Percentiles rank a stretch among this genome's conserved stretches.
Evolutionary conservation across 345 rosid species (phyloP).

Genomic region (Turnera subulata): DNA sequence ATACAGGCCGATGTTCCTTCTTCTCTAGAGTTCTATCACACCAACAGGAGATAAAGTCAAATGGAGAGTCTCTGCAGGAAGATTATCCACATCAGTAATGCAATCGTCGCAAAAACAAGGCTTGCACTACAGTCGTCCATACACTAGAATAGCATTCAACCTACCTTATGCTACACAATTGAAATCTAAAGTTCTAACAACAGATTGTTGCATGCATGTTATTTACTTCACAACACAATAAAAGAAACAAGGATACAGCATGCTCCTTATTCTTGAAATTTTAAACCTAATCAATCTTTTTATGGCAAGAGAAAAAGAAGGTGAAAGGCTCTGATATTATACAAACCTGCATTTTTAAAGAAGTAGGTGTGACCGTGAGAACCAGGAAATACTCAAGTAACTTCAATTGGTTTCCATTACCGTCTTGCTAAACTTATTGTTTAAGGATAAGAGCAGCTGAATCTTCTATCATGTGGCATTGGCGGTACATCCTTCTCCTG

Average conservation of each 20-base stretch:
- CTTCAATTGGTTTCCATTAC: slow-evolving; percentile 11
- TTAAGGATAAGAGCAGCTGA: slow-evolving; percentile 4
- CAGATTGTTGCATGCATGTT: background rate
- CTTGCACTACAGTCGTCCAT: background rate
- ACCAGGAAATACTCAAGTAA: slow-evolving; percentile 14
- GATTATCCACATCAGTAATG: background rate
- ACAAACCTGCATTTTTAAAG: slow-evolving; percentile 31
- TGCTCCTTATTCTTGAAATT: no score
- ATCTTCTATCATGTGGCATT: slow-evolving; percentile 29
- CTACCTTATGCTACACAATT: background rate
- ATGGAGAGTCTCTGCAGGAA: slow-evolving; percentile 19
- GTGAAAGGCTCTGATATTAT: slow-evolving; percentile 6
- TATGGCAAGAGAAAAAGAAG: background rate
- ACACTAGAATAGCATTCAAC: background rate
- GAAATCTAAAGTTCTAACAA: no score
- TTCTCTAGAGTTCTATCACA: slow-evolving; percentile 1
- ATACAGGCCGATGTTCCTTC: background rate
- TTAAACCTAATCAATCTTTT: background rate
- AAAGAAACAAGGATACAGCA: background rate
- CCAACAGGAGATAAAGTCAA: slow-evolving; percentile 5
- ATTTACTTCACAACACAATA: no score
- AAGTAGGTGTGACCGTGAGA: slow-evolving; percentile 9
- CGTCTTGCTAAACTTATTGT: slow-evolving; percentile 7
- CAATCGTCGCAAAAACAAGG: background rate
- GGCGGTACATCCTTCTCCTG: slow-evolving; percentile 38